Evolutionary conservation across 1,284 basidiomycete genomes (phyloP).

Genomic region (Rhizopogon hawkerae): DNA sequence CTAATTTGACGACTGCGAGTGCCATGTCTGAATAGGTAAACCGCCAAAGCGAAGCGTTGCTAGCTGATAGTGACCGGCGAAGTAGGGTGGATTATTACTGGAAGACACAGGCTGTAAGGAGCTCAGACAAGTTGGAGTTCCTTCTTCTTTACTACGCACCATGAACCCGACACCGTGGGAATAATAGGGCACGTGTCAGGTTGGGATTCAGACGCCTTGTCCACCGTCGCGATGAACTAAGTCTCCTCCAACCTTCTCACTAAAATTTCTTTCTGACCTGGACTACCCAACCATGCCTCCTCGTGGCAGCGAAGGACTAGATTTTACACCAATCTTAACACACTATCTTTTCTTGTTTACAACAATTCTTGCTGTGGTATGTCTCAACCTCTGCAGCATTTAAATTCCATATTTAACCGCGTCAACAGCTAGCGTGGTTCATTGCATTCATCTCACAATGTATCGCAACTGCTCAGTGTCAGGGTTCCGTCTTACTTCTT

Average conservation of each 20-base stretch:
- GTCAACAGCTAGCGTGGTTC: constrained; percentile 74
- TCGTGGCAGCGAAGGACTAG: constrained; percentile 52
- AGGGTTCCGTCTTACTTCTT: constrained; percentile 18
- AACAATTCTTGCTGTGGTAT: constrained; percentile 68
- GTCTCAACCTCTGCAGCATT: constrained; percentile 21
- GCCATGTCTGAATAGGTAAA: no score
- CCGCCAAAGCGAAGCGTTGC: no score
- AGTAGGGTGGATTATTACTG: no score
- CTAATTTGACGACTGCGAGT: neutral
- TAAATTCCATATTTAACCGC: constrained; percentile 3
- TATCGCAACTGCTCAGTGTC: constrained; percentile 59
- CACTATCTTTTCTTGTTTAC: constrained; percentile 89
- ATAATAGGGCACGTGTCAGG: neutral
- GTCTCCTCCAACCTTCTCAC: neutral
- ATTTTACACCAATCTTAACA: constrained; percentile 79
- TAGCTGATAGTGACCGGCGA: no score
- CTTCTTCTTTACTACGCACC: no score
- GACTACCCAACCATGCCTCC: constrained; percentile 34
- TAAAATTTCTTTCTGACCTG: neutral
- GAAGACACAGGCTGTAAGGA: no score
- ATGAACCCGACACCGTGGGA: neutral
- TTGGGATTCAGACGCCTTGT: neutral
- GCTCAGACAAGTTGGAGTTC: no score
- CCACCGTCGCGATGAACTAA: neutral
- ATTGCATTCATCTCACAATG: constrained; percentile 83